Conservation (phyloP, 768 basidiomycete species). For the Boletus reticuloceps region DNA sequence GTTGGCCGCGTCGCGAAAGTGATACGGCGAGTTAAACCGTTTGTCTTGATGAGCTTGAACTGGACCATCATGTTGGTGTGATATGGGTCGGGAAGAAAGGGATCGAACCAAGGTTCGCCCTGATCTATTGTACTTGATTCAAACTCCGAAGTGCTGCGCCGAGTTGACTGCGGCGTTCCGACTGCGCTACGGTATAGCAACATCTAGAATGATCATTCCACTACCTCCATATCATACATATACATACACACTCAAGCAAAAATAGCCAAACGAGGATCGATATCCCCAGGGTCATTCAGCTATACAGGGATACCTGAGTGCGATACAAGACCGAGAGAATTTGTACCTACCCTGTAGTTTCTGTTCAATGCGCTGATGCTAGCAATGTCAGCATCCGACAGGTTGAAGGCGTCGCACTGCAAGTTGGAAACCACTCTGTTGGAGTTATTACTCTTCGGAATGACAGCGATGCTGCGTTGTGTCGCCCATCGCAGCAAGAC, state of each 20-base stretch:
- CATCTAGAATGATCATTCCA: background rate
- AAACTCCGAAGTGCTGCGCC: slow-evolving; percentile 45
- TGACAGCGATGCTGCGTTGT: slow-evolving; percentile 68
- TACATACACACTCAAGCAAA: slow-evolving; percentile 52
- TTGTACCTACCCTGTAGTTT: slow-evolving; percentile 53
- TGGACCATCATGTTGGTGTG: slow-evolving; percentile 44
- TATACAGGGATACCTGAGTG: slow-evolving; percentile 25
- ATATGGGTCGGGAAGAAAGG: slow-evolving; percentile 22
- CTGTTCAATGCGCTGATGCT: slow-evolving; percentile 58
- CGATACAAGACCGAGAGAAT: background rate
- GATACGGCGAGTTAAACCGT: slow-evolving; percentile 59
- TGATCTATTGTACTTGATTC: slow-evolving; percentile 28
- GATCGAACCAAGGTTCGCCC: background rate
- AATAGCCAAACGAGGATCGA: slow-evolving; percentile 63
- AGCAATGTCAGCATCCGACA: slow-evolving; percentile 57
- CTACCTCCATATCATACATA: background rate
- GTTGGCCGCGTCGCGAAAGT: slow-evolving; percentile 49
- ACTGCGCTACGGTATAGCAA: background rate
- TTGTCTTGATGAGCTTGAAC: slow-evolving; percentile 64
- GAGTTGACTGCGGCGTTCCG: slow-evolving; percentile 8
- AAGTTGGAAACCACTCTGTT: slow-evolving; percentile 45
- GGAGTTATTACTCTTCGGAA: slow-evolving; percentile 64
- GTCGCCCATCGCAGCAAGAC: slow-evolving; percentile 79
- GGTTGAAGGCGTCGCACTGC: slow-evolving; percentile 43
- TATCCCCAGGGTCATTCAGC: slow-evolving; percentile 70